Conservation (phyloP, 306 rosid genomes). For the Begonia fuchsioides region DNA sequence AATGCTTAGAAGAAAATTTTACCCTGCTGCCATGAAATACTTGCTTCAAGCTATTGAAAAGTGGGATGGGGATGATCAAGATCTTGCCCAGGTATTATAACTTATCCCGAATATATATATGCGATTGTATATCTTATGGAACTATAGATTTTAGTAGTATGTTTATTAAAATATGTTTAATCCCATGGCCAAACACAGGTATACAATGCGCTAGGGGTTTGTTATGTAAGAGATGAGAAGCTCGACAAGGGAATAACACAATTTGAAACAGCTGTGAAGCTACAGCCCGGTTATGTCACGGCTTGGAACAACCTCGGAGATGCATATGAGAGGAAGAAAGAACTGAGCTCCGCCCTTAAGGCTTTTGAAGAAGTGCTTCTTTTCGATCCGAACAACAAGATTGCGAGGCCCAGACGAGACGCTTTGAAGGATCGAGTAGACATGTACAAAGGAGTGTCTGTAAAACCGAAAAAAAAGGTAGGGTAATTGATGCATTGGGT, state of each 20-base stretch:
- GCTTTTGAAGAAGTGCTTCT: slow-evolving; percentile 92
- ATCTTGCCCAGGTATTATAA: slow-evolving; percentile 77
- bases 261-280: slow-evolving; percentile 79
- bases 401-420: slow-evolving; percentile 80
- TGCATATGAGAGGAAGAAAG: slow-evolving; percentile 75
- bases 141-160: no score
- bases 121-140: no score
- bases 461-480: slow-evolving; percentile 53
- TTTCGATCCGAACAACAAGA: slow-evolving; percentile 84
- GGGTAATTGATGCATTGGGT: slow-evolving; percentile 8
- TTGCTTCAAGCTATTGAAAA: slow-evolving; percentile 86
- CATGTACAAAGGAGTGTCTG: slow-evolving; percentile 52
- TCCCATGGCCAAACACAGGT: slow-evolving; percentile 36
- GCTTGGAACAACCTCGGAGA: slow-evolving; percentile 99
- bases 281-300: slow-evolving; percentile 91
- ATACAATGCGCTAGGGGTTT: slow-evolving; percentile 85
- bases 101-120: no score
- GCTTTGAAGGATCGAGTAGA: slow-evolving; percentile 43
- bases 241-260: slow-evolving; percentile 75
- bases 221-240: slow-evolving; percentile 71
- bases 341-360: slow-evolving; percentile 54
- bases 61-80: slow-evolving; percentile 95
- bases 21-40: slow-evolving; percentile 80
- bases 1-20: slow-evolving; percentile 90
- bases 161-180: no score